A percentile compares a stretch with the other conserved stretches of the same genome.
Conservation (phyloP, 1,284 basidiomycete genomes). For the Ganoderma meredithae region DNA sequence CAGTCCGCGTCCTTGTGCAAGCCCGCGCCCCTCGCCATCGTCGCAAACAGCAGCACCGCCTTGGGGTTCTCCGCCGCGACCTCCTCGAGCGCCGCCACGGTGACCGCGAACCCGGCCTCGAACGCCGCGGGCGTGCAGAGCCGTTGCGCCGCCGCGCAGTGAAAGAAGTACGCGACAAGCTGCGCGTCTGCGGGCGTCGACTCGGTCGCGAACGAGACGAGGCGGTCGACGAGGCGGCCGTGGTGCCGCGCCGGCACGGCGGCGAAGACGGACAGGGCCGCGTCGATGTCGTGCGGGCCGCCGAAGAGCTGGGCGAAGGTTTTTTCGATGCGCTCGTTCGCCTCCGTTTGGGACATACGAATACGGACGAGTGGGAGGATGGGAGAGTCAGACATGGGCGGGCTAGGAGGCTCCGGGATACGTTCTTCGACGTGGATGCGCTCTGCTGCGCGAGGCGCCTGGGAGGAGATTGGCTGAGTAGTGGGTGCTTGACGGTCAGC, state of each 20-base stretch:
- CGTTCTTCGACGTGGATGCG: background rate
- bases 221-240: slow-evolving; percentile 70
- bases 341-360: background rate
- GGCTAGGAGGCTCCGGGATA: background rate
- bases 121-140: slow-evolving; percentile 62
- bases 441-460: background rate
- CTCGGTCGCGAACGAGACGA: slow-evolving; percentile 74
- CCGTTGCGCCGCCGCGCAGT: slow-evolving; percentile 57
- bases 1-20: background rate
- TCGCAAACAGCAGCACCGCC: slow-evolving; percentile 66
- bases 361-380: background rate
- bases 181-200: slow-evolving; percentile 81
- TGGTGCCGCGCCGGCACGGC: slow-evolving; percentile 70
- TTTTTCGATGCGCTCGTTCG: background rate
- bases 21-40: slow-evolving; percentile 58
- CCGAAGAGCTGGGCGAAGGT: slow-evolving; percentile 8
- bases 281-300: slow-evolving; percentile 11
- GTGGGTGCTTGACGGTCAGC: background rate
- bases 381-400: background rate
- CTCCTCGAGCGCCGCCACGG: slow-evolving; percentile 83
- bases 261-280: slow-evolving; percentile 52
- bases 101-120: slow-evolving; percentile 67
- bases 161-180: slow-evolving; percentile 74
- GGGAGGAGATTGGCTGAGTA: background rate
- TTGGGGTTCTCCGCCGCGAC: slow-evolving; percentile 90